A percentile compares a stretch with the other conserved stretches of the same genome.
phyloP scores from a whole-genome alignment of 306 rosid genomes.

The Cercis canadensis region DNA sequence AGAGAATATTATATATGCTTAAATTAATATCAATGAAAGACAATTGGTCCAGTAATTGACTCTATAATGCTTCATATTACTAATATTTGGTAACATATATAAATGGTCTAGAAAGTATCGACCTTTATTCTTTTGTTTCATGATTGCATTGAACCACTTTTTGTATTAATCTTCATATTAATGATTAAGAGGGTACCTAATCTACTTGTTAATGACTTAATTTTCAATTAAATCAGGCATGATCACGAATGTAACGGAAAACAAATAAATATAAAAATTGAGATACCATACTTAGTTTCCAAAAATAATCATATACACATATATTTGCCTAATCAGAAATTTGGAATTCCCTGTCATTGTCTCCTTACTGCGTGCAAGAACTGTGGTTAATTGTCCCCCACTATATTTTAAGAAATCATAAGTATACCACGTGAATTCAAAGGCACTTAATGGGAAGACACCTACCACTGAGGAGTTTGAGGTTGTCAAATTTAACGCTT shows the following conservation, averaged over 20 bases:
- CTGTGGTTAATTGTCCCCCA: conserved; percentile 32
- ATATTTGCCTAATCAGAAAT: background rate
- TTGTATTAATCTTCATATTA: conserved; percentile 23
- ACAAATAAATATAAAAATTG: background rate
- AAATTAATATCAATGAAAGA: too few species aligned
- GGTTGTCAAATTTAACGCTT: too few species aligned
- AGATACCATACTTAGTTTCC: background rate
- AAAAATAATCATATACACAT: background rate
- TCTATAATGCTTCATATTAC: too few species aligned
- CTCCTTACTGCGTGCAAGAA: conserved; percentile 21
- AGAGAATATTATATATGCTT: too few species aligned
- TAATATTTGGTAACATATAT: background rate
- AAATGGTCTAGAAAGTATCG: background rate
- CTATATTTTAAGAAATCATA: conserved; percentile 3
- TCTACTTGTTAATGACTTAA: conserved; percentile 10
- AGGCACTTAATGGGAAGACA: too few species aligned
- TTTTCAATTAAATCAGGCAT: conserved; percentile 12
- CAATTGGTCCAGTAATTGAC: too few species aligned
- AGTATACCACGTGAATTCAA: background rate
- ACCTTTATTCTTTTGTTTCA: conserved; percentile 11
- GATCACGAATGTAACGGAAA: conserved; percentile 13
- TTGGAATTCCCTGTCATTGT: background rate
- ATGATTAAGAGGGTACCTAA: conserved; percentile 37
- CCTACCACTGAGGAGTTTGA: background rate
- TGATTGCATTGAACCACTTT: conserved; percentile 36